phyloP scores from a whole-genome alignment of 257 asterid species.

The Forsythia suspensa region DNA sequence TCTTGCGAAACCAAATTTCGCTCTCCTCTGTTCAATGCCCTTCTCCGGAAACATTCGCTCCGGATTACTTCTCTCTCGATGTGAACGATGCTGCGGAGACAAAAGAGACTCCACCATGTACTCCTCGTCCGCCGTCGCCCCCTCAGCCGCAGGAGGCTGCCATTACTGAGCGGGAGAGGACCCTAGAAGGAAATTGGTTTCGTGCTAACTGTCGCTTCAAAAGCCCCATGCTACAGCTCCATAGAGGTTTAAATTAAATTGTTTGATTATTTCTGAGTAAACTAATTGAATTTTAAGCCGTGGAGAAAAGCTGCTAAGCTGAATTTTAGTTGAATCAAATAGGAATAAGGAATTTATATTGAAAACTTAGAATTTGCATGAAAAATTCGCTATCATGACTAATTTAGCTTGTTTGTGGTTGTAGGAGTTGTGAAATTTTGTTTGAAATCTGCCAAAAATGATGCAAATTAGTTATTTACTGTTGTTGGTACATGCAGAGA shows the following conservation, averaged over 20 bases:
- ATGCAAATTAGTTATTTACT: neutral
- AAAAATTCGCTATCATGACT: neutral
- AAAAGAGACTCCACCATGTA: neutral
- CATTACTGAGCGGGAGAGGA: constrained; percentile 38
- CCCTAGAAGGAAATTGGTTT: constrained; percentile 89
- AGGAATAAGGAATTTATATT: neutral
- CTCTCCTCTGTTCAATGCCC: constrained; percentile 36
- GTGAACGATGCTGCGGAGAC: constrained; percentile 39
- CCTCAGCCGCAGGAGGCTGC: constrained; percentile 25
- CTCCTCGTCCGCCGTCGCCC: constrained; percentile 23
- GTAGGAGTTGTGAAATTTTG: constrained; percentile 10
- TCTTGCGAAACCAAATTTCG: constrained; percentile 68
- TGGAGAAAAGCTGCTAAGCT: neutral
- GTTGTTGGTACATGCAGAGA: constrained; percentile 55
- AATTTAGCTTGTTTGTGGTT: constrained; percentile 8
- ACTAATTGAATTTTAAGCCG: neutral
- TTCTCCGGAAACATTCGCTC: constrained; percentile 53
- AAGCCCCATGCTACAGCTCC: constrained; percentile 94
- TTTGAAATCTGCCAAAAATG: neutral
- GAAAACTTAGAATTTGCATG: constrained; percentile 8
- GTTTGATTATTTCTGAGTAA: neutral
- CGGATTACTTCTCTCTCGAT: constrained; percentile 86
- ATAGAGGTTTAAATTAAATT: constrained; percentile 56
- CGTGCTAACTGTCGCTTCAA: constrained; percentile 63
- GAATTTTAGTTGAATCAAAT: neutral